Evolutionary conservation across 129 eudicot species (phyloP).

Genomic region (Erigeron canadensis): DNA sequence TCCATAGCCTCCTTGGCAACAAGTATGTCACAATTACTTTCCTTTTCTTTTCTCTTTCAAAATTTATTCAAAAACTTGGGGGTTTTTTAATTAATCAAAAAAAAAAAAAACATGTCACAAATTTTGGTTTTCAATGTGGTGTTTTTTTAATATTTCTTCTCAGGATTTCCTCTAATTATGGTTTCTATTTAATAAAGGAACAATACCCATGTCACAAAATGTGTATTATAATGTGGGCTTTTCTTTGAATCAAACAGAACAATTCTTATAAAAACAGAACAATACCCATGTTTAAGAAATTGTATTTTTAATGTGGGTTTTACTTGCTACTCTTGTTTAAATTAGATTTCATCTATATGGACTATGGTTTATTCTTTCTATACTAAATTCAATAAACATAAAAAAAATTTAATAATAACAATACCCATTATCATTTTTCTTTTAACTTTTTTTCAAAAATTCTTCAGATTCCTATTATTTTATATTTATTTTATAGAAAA

Average conservation of each 20-base stretch:
- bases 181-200: not conserved
- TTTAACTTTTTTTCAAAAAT: too few species aligned
- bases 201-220: slow-evolving; percentile 10
- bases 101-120: too few species aligned
- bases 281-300: not conserved
- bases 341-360: not conserved
- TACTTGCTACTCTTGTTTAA: not conserved
- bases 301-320: not conserved
- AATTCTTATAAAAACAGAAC: not conserved
- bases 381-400: not conserved
- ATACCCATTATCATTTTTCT: too few species aligned
- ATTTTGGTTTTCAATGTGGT: too few species aligned
- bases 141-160: too few species aligned
- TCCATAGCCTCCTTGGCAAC: slow-evolving; percentile 91
- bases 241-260: too few species aligned
- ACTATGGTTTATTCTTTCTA: not conserved
- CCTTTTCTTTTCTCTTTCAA: not conserved
- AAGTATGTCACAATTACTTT: slow-evolving; percentile 54
- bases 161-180: not conserved
- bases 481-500: too few species aligned
- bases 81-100: too few species aligned
- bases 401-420: not conserved
- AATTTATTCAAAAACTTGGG: too few species aligned
- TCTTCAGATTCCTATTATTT: too few species aligned
- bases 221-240: slow-evolving; percentile 7